Percentiles rank a stretch among this genome's conserved stretches.
These are phyloP conservation scores for Niveomyces coronatus DNA, from an alignment of 2,329 filamentous ascomycete species.

Conservation along the genomic window DNA sequence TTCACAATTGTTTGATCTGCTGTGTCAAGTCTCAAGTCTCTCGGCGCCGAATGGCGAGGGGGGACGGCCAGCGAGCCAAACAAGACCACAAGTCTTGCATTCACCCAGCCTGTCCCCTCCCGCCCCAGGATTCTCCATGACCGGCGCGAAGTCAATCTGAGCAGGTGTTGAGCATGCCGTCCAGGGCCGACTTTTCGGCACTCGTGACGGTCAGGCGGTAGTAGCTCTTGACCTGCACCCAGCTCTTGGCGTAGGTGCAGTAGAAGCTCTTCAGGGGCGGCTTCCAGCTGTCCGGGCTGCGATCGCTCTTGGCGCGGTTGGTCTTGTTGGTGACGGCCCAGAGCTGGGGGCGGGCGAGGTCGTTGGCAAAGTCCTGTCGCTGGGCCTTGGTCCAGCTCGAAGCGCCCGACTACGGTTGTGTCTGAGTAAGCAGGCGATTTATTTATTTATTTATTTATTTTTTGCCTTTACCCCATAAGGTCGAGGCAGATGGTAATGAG, in stretches of 20 bases:
- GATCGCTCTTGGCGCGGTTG: conserved; percentile 65
- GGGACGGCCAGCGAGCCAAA: too few relatives aligned
- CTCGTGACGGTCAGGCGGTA: conserved; percentile 59
- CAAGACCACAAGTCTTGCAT: too few relatives aligned
- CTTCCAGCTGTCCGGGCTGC: conserved; percentile 66
- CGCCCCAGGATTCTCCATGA: not conserved
- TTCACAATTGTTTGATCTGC: conserved; percentile 9
- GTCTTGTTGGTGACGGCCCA: conserved; percentile 69
- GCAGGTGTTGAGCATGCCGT: conserved; percentile 55
- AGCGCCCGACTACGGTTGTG: conserved; percentile 69
- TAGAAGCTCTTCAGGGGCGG: conserved; percentile 58
- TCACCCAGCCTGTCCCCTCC: too few relatives aligned
- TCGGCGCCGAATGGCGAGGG: too few relatives aligned
- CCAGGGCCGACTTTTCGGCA: conserved; percentile 60
- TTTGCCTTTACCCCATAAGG: too few relatives aligned
- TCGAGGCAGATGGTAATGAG: too few relatives aligned
- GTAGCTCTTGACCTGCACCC: conserved; percentile 68
- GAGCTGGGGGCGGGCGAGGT: conserved; percentile 64
- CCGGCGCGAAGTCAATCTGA: not conserved
- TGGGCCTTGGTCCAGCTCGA: conserved; percentile 57
- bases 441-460: too few relatives aligned
- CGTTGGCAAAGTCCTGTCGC: conserved; percentile 65
- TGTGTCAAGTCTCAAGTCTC: too few relatives aligned
- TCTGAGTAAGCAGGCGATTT: too few relatives aligned
- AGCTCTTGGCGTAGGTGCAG: conserved; percentile 69